These are phyloP conservation scores for Blastobotrys muscicola DNA, from an alignment of 805 yeast species.

Conservation along the genomic window DNA sequence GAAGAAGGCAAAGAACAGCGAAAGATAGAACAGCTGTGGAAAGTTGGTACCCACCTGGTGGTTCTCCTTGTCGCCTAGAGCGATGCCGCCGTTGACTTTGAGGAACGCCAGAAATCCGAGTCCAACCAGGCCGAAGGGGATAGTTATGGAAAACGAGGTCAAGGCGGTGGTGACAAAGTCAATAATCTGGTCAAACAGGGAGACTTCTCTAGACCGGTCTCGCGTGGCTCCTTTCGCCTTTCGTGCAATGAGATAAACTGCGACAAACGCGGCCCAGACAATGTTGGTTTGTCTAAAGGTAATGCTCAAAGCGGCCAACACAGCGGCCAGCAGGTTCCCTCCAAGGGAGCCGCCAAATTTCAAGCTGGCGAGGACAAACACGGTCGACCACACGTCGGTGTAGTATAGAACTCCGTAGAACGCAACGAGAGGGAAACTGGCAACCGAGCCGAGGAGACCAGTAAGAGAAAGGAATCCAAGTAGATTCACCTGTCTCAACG, in stretches of 20 bases:
- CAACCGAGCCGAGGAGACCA: conserved; percentile 21
- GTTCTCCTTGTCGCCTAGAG: conserved; percentile 86
- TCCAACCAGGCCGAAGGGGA: conserved; percentile 36
- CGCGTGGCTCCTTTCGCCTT: neutral
- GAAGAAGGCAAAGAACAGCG: conserved; percentile 51
- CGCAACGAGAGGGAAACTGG: conserved; percentile 59
- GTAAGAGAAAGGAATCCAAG: conserved; percentile 27
- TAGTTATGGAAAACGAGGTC: conserved; percentile 5
- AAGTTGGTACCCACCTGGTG: conserved; percentile 64
- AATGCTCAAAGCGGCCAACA: conserved; percentile 53
- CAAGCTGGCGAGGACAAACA: conserved; percentile 48
- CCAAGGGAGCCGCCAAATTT: conserved; percentile 24
- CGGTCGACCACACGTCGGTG: conserved; percentile 89
- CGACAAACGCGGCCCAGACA: conserved; percentile 65
- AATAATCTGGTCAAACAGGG: neutral
- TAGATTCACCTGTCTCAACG: conserved; percentile 49
- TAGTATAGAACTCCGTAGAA: conserved; percentile 73
- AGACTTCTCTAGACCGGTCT: neutral
- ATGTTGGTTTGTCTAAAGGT: conserved; percentile 86
- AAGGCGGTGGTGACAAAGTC: conserved; percentile 2
- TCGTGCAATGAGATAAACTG: conserved; percentile 24
- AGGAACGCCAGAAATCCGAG: conserved; percentile 49
- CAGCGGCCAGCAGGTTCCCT: conserved; percentile 33
- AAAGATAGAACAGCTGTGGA: conserved; percentile 76
- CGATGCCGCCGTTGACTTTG: conserved; percentile 65